These are phyloP conservation scores for Candida suzukii DNA, from an alignment of 805 yeast species.

Conservation along the genomic window DNA sequence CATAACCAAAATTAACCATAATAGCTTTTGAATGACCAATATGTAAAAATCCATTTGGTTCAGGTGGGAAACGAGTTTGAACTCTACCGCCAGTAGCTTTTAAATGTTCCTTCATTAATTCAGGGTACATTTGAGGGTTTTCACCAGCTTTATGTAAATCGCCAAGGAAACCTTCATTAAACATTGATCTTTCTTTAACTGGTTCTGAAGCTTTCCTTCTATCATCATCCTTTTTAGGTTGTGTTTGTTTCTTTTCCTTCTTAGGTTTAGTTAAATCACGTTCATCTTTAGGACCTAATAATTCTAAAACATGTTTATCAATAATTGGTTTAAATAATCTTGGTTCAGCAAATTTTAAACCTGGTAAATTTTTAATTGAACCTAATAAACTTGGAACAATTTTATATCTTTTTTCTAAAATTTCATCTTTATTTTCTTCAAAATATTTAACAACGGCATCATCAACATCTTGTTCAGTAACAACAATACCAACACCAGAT, in stretches of 20 bases:
- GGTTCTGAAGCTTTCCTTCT: not conserved
- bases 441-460: slow-evolving; percentile 53
- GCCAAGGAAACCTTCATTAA: slow-evolving; percentile 91
- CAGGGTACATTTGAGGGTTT: slow-evolving; percentile 86
- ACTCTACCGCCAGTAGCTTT: slow-evolving; percentile 76
- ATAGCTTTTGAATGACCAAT: slow-evolving; percentile 98
- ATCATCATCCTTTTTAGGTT: slow-evolving; percentile 16
- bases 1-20: slow-evolving; percentile 97
- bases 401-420: slow-evolving; percentile 70
- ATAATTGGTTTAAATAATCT: slow-evolving; percentile 78
- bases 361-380: slow-evolving; percentile 63
- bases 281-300: slow-evolving; percentile 94
- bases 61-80: slow-evolving; percentile 95
- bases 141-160: slow-evolving; percentile 93
- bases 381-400: slow-evolving; percentile 72
- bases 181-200: slow-evolving; percentile 62
- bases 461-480: slow-evolving; percentile 61
- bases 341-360: slow-evolving; percentile 90
- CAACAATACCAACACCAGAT: slow-evolving; percentile 77
- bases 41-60: slow-evolving; percentile 95
- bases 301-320: slow-evolving; percentile 63
- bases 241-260: slow-evolving; percentile 39
- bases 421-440: slow-evolving; percentile 47
- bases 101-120: slow-evolving; percentile 74
- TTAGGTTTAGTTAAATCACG: slow-evolving; percentile 80